Conservation (phyloP, 441 rosid genomes). For the Gossypium gossypioides region DNA sequence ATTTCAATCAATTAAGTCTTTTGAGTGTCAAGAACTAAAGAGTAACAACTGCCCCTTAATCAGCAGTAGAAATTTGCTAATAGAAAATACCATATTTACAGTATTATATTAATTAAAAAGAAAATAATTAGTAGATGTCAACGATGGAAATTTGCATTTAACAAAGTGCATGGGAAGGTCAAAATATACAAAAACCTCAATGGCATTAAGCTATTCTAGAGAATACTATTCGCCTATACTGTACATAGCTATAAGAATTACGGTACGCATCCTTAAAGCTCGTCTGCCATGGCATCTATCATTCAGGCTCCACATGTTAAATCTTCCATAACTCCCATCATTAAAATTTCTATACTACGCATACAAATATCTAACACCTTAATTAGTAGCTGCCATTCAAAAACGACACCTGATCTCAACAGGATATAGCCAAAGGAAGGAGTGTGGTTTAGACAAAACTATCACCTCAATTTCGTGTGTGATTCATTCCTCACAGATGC, state of each 20-base stretch:
- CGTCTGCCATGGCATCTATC: background rate
- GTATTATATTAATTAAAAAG: no score
- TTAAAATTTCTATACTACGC: background rate
- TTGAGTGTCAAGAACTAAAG: no score
- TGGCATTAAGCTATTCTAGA: background rate
- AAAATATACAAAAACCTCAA: constrained; percentile 7
- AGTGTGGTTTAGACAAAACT: constrained; percentile 26
- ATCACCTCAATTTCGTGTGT: constrained; percentile 20
- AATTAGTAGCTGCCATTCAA: background rate
- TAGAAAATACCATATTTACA: no score
- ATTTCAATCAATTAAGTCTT: no score
- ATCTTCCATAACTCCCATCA: background rate
- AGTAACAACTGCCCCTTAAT: no score
- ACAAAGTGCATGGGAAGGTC: background rate
- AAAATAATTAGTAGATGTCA: no score
- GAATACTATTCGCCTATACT: background rate
- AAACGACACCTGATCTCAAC: constrained; percentile 2
- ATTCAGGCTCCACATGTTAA: background rate
- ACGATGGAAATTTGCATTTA: no score
- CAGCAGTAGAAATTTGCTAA: no score
- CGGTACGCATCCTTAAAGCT: background rate
- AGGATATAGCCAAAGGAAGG: background rate
- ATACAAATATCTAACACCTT: background rate
- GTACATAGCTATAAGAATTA: background rate
- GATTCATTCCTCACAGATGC: constrained; percentile 20